Evolutionary conservation across 768 basidiomycete genomes (phyloP), one percentile per base, ranked within the genome.

Genomic region (Auriscalpium microsporum): DNA sequence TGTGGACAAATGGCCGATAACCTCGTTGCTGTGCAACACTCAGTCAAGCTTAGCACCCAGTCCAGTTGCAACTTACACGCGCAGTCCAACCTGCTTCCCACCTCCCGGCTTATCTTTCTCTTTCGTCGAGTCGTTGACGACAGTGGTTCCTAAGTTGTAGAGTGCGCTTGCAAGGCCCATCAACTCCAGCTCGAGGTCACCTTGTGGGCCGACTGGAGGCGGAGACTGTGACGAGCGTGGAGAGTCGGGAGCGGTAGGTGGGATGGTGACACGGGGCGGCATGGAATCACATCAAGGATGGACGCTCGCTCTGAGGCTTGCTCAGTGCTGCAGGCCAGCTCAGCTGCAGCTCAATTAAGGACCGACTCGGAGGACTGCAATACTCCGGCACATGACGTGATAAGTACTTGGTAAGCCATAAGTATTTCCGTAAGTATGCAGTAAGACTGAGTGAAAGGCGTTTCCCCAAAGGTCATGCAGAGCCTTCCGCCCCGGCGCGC

Each of bases 111-210:
- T 85, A 61, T 87, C 86, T 50, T 82, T 79, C 62, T 89, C 88
- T 69, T 87, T 90, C 13, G 86, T 87, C 3, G 86, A 82, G 67
- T 91, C 89, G 48, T 85, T 87, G 63, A 90, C 83, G 19, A 90
- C 87, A 0, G 89, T 90, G 5, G 87, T 88, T 21, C 87, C 88
- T 8, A 91, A 73, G 61, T 90, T 89, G 64, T 90, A 90, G 23
- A 91, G 69, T 2, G 84, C 82, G 53, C 86, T 86, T 13, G 86
- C 87, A 14, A 91, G 81, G 0, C 84, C 87, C 23, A 89, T 71
- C 2, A 91, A 67, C 67, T 91, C 88, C 17, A 85, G 70, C 64
- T 90, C 88, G 16, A 90, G 67, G 62, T 90, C 87, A 8, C 88
- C 88, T 61, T 89, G 86, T 1, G 71, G 35, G 1, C 88, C 87